Evolutionary conservation across 768 basidiomycete species (phyloP).

Genomic region (Mycena alexandri): DNA sequence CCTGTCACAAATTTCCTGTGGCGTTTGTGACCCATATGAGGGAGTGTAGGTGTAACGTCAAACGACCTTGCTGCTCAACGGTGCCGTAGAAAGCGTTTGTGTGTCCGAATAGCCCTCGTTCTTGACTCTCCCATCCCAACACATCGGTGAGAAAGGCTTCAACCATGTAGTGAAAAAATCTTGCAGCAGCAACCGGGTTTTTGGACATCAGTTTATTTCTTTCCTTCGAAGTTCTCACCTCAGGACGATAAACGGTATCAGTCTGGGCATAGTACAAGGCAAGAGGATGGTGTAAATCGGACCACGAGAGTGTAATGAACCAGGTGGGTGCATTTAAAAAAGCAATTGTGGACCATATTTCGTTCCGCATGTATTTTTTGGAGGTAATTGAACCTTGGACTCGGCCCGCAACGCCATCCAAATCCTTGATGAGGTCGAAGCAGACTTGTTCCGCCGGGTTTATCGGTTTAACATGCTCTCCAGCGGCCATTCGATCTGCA

Average conservation of each 20-base stretch:
- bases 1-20: conserved; percentile 49
- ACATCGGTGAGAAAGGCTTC: conserved; percentile 45
- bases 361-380: conserved; percentile 19
- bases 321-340: conserved; percentile 21
- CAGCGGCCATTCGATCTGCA: conserved; percentile 38
- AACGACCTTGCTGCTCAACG: conserved; percentile 51
- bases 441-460: conserved; percentile 49
- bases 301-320: not conserved
- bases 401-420: conserved; percentile 50
- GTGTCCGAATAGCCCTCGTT: conserved; percentile 44
- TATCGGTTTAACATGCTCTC: conserved; percentile 41
- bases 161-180: conserved; percentile 50
- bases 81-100: conserved; percentile 48
- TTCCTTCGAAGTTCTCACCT: not conserved
- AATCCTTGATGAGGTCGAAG: conserved; percentile 47
- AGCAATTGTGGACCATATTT: conserved; percentile 24
- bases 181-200: conserved; percentile 48
- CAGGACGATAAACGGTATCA: not conserved
- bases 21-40: conserved; percentile 47
- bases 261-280: conserved; percentile 10
- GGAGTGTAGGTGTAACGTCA: too few relatives aligned
- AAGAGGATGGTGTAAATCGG: conserved; percentile 3
- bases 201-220: not conserved
- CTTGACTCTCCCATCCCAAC: conserved; percentile 32
- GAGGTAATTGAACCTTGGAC: conserved; percentile 40